Percentiles rank a stretch among this genome's conserved stretches.
Conservation (phyloP, 805 yeast species). For the Zygosaccharomyces lentus region DNA sequence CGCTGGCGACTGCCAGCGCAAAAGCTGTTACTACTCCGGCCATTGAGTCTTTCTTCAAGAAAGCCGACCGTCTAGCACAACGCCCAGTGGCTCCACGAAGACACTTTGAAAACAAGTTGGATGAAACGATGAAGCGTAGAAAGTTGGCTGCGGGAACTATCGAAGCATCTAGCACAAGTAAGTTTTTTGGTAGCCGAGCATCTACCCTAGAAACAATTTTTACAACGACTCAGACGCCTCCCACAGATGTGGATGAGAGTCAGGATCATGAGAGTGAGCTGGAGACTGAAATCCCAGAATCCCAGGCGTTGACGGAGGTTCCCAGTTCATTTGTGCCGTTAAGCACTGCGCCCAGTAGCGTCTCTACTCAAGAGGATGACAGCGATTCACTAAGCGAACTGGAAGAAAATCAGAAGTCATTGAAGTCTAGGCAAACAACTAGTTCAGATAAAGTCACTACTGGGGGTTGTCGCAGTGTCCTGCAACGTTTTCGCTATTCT, state of each 20-base stretch:
- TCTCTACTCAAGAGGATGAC: slow-evolving; percentile 6
- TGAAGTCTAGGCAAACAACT: background rate
- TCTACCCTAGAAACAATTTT: background rate
- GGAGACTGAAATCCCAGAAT: slow-evolving; percentile 30
- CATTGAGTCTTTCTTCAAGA: slow-evolving; percentile 25
- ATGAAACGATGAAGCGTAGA: slow-evolving; percentile 22
- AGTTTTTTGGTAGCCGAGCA: slow-evolving; percentile 11
- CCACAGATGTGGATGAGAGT: slow-evolving; percentile 4
- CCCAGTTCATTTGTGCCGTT: slow-evolving; percentile 19
- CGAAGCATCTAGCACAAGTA: slow-evolving; percentile 11
- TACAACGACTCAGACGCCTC: background rate
- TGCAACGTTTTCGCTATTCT: slow-evolving; percentile 16
- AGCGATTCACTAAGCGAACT: slow-evolving; percentile 18
- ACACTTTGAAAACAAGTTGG: slow-evolving; percentile 18
- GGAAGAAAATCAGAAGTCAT: slow-evolving; percentile 6
- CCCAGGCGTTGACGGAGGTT: slow-evolving; percentile 26
- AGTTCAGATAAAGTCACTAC: background rate
- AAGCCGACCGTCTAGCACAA: slow-evolving; percentile 1
- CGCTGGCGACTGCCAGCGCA: background rate
- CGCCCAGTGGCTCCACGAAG: slow-evolving; percentile 1
- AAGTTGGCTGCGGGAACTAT: slow-evolving; percentile 13
- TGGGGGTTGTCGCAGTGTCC: slow-evolving; percentile 3
- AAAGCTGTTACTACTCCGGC: slow-evolving; percentile 4
- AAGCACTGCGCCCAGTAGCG: background rate
- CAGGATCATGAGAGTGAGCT: slow-evolving; percentile 13